A percentile compares a stretch with the other conserved stretches of the same genome.
Conservation (phyloP, 78 protist species). For the Isochrysis galbana region DNA sequence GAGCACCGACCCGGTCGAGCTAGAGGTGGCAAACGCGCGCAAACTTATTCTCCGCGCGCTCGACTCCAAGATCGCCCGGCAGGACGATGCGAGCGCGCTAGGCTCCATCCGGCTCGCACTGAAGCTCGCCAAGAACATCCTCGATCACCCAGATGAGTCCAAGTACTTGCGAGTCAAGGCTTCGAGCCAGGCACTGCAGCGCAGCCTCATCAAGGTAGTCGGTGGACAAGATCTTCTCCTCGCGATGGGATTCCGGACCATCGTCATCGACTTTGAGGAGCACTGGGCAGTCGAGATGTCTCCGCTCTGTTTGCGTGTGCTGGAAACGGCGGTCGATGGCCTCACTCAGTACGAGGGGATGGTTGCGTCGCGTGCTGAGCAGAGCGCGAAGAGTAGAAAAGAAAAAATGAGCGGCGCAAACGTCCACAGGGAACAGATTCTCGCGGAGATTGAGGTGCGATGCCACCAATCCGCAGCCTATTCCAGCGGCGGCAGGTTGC, state of each 20-base stretch:
- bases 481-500: too few species aligned
- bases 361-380: neutral
- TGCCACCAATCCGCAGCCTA: too few species aligned
- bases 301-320: neutral
- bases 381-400: neutral
- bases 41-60: neutral
- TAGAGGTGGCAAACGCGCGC: neutral
- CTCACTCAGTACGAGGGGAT: neutral
- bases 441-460: neutral
- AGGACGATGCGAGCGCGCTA: neutral
- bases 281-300: neutral
- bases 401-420: neutral
- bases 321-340: neutral
- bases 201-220: neutral
- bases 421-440: neutral
- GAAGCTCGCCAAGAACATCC: neutral
- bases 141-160: neutral
- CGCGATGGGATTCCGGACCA: neutral
- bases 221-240: neutral
- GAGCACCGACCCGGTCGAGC: neutral
- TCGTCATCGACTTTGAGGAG: neutral
- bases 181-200: neutral
- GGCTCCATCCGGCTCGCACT: neutral
- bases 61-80: neutral
- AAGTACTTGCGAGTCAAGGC: neutral